Base-by-base conservation (phyloP, 345 rosid genomes). In the Clausena lansium region DNA sequence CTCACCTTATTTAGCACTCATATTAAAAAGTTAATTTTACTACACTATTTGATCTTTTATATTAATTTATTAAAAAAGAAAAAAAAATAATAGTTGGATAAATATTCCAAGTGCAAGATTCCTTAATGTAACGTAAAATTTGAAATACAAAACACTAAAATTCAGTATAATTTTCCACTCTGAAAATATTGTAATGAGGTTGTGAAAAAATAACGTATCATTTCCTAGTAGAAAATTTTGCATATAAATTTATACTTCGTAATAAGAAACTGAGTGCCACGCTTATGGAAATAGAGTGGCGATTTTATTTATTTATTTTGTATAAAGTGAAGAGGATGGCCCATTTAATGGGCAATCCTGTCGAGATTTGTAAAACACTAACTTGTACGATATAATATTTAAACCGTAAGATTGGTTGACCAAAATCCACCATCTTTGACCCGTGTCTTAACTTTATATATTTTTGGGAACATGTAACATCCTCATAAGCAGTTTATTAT, bases 391-490 rank as follows among this genome's bases (percentile, higher is more conserved):
- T 11, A 61, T 24, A 58, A 24, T 58, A 58, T 24, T 25, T 24
- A 11, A 58, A 65, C 74, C 81, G 68, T 78, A 63, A 33, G 54
- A 81, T 78, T 71, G 33, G 85, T 63, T 75, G 77, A 81, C 88
- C 86, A 79, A 76, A 65, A 60, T 77, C 57, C 7, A 36, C 13
- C 19, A 27, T 25, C 1, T 59, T 36, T 28, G 25, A 64, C 66
- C 24, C 45, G 14, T 52, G 73, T 65, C 41, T 63, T 7, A 13
- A 28, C 19, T 15, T 66, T 25, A 13, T 45, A 45, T 11, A 45
- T 45, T 13, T 45, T 45, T 45, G 17, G 50, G n/a, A n/a, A n/a
- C n/a, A n/a, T n/a, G n/a, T 3, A 0, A 15, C 47, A 41, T 11
- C 47, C 9, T 10, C 15, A 13, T 41, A 41, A 11, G 47, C 3